Conservation (phyloP, 768 basidiomycete species). For the Lyophyllum atratum region DNA sequence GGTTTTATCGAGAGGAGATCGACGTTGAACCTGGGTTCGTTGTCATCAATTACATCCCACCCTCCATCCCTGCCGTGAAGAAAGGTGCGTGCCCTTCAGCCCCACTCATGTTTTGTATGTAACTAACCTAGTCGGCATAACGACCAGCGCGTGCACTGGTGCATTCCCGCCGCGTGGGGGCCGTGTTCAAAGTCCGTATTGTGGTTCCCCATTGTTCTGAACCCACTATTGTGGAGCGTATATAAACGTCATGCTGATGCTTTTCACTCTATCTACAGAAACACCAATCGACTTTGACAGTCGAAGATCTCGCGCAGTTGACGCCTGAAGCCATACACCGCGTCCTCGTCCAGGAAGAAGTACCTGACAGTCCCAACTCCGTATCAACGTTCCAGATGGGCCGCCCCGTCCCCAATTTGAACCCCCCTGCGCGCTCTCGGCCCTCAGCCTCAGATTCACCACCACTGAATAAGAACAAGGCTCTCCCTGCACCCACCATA, state of each 20-base stretch:
- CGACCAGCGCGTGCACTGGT: slow-evolving; percentile 45
- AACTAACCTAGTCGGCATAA: slow-evolving; percentile 11
- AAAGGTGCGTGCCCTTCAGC: slow-evolving; percentile 25
- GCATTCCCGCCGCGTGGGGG: slow-evolving; percentile 47
- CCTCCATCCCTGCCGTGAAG: slow-evolving; percentile 37
- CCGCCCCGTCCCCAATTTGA: slow-evolving; percentile 8
- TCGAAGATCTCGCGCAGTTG: slow-evolving; percentile 45
- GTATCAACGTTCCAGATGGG: slow-evolving; percentile 14
- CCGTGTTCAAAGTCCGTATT: slow-evolving; percentile 43
- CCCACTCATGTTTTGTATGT: not conserved
- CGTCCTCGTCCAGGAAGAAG: slow-evolving; percentile 28
- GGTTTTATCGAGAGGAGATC: slow-evolving; percentile 45
- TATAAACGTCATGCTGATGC: slow-evolving; percentile 12
- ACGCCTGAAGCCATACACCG: slow-evolving; percentile 40
- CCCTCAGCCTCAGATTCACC: slow-evolving; percentile 7
- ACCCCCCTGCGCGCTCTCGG: not conserved
- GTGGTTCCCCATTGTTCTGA: slow-evolving; percentile 20
- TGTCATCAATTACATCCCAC: slow-evolving; percentile 47
- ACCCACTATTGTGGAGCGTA: slow-evolving; percentile 6
- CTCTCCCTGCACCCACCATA: slow-evolving; percentile 15
- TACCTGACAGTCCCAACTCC: slow-evolving; percentile 24
- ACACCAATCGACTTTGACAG: slow-evolving; percentile 46
- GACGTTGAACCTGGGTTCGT: slow-evolving; percentile 38
- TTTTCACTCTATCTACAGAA: slow-evolving; percentile 30
- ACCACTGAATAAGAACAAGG: slow-evolving; percentile 17